These are phyloP conservation scores for Neopestalotiopsis clavispora DNA, from an alignment of 2,329 filamentous ascomycete species.

Conservation along the genomic window DNA sequence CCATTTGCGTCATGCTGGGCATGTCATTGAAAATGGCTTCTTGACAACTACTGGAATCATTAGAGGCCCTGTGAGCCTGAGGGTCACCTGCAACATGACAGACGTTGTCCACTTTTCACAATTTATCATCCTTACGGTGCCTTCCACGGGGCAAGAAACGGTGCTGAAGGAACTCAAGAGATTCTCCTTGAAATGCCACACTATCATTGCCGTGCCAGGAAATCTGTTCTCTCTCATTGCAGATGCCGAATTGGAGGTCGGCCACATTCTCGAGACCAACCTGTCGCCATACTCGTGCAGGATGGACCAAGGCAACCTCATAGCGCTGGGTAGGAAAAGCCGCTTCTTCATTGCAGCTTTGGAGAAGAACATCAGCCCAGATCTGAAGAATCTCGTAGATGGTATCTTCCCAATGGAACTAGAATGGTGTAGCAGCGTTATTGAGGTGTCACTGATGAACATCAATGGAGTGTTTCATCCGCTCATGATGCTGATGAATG, in stretches of 20 bases:
- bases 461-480: conserved; percentile 34
- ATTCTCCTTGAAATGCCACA: conserved; percentile 22
- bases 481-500: conserved; percentile 33
- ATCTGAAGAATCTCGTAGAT: conserved; percentile 20
- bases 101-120: conserved; percentile 27
- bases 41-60: conserved; percentile 22
- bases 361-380: conserved; percentile 7
- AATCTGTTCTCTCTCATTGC: conserved; percentile 30
- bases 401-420: conserved; percentile 27
- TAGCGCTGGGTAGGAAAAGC: conserved; percentile 26
- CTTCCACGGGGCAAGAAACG: conserved; percentile 25
- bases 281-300: conserved; percentile 30
- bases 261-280: conserved; percentile 30
- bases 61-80: conserved; percentile 18
- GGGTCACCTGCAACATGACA: conserved; percentile 25
- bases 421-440: conserved; percentile 30
- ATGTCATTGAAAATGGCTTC: conserved; percentile 8
- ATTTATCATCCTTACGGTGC: conserved; percentile 28
- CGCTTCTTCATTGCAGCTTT: conserved; percentile 14
- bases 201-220: conserved; percentile 29
- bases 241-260: conserved; percentile 21
- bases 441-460: conserved; percentile 32
- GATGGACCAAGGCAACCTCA: conserved; percentile 25
- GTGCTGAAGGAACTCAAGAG: conserved; percentile 21
- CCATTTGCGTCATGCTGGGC: conserved; percentile 23